Evolutionary conservation across 2,329 filamentous ascomycete genomes (phyloP).

Genomic region (Volutella citrinella): DNA sequence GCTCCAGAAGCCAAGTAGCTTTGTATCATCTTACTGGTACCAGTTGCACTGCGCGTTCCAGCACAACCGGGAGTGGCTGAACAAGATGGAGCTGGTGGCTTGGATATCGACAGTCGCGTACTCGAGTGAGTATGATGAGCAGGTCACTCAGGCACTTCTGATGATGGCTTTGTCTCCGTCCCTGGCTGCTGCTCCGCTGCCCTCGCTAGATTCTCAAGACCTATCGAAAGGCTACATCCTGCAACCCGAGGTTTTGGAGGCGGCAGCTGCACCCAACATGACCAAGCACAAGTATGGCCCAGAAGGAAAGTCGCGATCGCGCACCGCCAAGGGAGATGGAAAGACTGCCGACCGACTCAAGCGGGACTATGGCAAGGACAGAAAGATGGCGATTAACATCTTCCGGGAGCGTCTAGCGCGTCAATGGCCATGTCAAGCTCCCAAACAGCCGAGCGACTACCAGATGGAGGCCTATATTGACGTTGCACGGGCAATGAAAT

Average conservation of each 20-base stretch:
- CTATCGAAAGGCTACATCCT: conserved; percentile 1
- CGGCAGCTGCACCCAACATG: neutral
- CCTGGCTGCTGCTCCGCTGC: neutral
- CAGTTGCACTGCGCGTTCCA: conserved; percentile 15
- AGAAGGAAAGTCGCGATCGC: neutral
- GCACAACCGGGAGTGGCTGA: conserved; percentile 8
- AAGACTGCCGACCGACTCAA: neutral
- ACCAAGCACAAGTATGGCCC: neutral
- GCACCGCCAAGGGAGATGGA: neutral
- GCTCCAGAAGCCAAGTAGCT: conserved; percentile 1
- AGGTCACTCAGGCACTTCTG: conserved; percentile 13
- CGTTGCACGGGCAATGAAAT: conserved; percentile 2
- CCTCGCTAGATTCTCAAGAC: neutral
- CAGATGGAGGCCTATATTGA: conserved; percentile 6
- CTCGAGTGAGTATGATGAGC: conserved; percentile 2
- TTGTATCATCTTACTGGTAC: conserved; percentile 14
- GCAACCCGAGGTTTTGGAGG: neutral
- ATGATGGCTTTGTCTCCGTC: conserved; percentile 5
- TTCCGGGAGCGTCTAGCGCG: conserved; percentile 1
- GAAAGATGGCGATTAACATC: neutral
- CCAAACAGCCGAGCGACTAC: neutral
- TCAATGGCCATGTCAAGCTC: conserved; percentile 12
- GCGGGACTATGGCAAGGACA: neutral
- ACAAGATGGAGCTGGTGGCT: conserved; percentile 13
- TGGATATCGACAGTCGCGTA: conserved; percentile 18